Conservation (phyloP, 805 yeast genomes). For the Candida verbasci region DNA sequence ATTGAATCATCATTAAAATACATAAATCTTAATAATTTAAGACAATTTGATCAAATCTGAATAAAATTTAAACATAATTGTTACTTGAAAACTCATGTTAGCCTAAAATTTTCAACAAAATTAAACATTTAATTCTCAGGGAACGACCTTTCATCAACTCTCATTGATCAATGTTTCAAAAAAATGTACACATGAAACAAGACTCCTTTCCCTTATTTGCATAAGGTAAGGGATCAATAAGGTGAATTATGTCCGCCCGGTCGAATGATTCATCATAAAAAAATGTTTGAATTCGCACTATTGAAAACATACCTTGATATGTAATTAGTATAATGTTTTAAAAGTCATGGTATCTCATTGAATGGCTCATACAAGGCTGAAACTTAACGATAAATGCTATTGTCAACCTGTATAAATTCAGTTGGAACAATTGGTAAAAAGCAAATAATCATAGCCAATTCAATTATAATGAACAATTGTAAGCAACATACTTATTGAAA, state of each 20-base stretch:
- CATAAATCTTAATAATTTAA: constrained; percentile 4
- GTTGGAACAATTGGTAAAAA: constrained; percentile 49
- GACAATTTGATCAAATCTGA: constrained; percentile 3
- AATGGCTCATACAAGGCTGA: constrained; percentile 50
- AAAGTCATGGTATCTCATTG: too few species aligned
- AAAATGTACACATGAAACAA: constrained; percentile 43
- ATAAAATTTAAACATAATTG: too few species aligned
- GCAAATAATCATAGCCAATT: constrained; percentile 45
- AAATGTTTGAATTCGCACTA: constrained; percentile 6
- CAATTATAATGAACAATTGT: neutral
- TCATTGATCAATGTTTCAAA: constrained; percentile 32
- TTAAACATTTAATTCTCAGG: too few species aligned
- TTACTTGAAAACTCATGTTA: too few species aligned
- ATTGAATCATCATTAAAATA: constrained; percentile 37
- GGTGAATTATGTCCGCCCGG: constrained; percentile 49
- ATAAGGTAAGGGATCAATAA: constrained; percentile 35
- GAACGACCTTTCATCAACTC: constrained; percentile 46
- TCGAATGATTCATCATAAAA: constrained; percentile 42
- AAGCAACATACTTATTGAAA: constrained; percentile 6
- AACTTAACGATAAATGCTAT: constrained; percentile 46
- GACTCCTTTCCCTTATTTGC: constrained; percentile 39
- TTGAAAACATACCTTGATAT: constrained; percentile 12
- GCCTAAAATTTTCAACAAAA: too few species aligned
- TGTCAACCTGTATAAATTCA: constrained; percentile 47
- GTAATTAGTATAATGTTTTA: too few species aligned